phyloP scores from a whole-genome alignment of 306 rosid genomes.

The Pueraria montana region DNA sequence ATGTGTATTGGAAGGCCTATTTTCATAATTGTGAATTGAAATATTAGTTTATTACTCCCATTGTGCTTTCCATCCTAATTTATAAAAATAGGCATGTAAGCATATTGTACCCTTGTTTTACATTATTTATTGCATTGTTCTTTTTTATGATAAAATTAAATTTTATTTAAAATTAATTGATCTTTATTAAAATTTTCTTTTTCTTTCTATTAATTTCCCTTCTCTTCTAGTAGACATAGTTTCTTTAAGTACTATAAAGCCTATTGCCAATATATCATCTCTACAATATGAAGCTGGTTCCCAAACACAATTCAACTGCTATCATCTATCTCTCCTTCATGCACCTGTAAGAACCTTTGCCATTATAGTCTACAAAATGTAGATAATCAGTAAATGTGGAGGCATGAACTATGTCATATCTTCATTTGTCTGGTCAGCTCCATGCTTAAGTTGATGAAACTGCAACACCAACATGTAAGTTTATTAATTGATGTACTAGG shows the following conservation, averaged over 20 bases:
- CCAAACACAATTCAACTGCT: not conserved
- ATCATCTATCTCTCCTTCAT: not conserved
- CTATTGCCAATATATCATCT: not conserved
- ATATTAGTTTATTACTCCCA: not conserved
- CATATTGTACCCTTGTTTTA: not conserved
- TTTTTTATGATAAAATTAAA: not conserved
- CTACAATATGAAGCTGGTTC: not conserved
- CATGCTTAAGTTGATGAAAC: not conserved
- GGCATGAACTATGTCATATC: no score
- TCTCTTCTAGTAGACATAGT: not conserved
- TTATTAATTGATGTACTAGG: not conserved
- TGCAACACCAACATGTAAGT: not conserved
- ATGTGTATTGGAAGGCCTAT: conserved; percentile 1
- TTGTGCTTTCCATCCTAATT: not conserved
- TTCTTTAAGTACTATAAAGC: not conserved
- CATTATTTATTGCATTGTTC: not conserved
- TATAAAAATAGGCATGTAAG: not conserved
- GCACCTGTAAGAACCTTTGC: no score
- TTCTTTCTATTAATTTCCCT: not conserved
- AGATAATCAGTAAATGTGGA: no score
- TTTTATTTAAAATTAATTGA: not conserved
- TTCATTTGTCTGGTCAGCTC: not conserved
- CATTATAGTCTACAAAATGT: not conserved
- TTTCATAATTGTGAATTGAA: not conserved
- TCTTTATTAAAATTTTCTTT: not conserved